Conservation (phyloP, 495 filamentous ascomycete species). For the Aspergillus olivimuriae region DNA sequence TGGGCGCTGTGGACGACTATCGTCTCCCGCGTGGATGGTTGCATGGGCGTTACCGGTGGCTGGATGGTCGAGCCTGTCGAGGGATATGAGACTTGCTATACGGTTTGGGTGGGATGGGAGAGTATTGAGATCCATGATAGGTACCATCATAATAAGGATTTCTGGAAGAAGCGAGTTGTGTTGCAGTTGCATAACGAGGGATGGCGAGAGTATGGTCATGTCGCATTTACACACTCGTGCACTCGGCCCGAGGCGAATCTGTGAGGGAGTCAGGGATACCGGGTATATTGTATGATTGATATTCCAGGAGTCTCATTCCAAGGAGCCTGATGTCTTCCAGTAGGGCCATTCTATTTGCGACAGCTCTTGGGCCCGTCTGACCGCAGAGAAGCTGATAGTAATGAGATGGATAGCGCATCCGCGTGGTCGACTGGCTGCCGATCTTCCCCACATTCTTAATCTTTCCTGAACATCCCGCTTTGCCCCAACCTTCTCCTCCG, state of each 20-base stretch:
- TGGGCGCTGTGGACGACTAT: constrained; percentile 22
- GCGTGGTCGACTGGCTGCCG: too few species aligned
- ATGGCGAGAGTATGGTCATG: constrained; percentile 19
- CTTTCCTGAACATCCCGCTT: too few species aligned
- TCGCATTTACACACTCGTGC: constrained; percentile 14
- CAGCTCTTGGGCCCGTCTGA: too few species aligned
- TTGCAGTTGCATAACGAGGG: constrained; percentile 17
- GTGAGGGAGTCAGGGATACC: too few species aligned
- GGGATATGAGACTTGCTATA: constrained; percentile 11
- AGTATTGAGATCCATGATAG: constrained; percentile 19
- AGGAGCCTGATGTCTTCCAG: too few species aligned
- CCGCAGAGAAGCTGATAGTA: too few species aligned
- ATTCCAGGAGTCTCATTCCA: too few species aligned
- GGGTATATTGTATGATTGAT: too few species aligned
- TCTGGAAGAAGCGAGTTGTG: constrained; percentile 14
- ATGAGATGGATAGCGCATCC: too few species aligned
- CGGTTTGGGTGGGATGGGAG: constrained; percentile 20
- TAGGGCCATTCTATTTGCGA: too few species aligned
- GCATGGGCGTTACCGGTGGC: constrained; percentile 18
- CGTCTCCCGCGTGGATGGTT: constrained; percentile 16
- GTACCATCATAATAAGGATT: constrained; percentile 19
- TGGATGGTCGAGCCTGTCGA: constrained; percentile 22
- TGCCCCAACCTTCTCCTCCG: too few species aligned
- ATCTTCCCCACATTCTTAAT: too few species aligned
- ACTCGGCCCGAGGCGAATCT: constrained; percentile 30